Evolutionary conservation across 2,329 filamentous ascomycete genomes (phyloP).

Genomic region (Penicillium oxalicum): DNA sequence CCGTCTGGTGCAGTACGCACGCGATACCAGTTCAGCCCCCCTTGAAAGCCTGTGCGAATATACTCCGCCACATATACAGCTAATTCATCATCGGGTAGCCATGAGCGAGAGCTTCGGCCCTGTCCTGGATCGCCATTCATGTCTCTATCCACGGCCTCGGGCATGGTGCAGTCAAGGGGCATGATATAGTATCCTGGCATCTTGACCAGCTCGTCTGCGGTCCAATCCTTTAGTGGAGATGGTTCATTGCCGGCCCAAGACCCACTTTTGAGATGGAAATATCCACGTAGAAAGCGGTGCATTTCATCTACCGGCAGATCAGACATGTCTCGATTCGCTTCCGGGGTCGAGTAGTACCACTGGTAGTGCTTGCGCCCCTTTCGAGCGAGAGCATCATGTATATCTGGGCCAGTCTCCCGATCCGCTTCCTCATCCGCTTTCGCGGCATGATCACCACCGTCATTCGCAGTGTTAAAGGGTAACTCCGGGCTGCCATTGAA

Average conservation of each 20-base stretch:
- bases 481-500: conserved; percentile 51
- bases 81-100: conserved; percentile 56
- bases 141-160: conserved; percentile 49
- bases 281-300: conserved; percentile 57
- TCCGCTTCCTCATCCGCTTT: conserved; percentile 11
- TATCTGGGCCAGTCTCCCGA: conserved; percentile 34
- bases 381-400: conserved; percentile 52
- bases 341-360: conserved; percentile 47
- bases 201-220: conserved; percentile 50
- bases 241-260: conserved; percentile 54
- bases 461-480: conserved; percentile 44
- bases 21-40: conserved; percentile 63
- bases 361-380: conserved; percentile 63
- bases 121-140: conserved; percentile 47
- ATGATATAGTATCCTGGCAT: conserved; percentile 67
- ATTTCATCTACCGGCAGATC: conserved; percentile 43
- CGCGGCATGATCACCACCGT: conserved; percentile 5
- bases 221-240: conserved; percentile 50
- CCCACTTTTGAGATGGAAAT: conserved; percentile 63
- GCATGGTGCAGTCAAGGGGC: conserved; percentile 54
- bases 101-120: conserved; percentile 38
- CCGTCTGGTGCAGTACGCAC: conserved; percentile 49
- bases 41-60: conserved; percentile 58
- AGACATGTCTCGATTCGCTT: conserved; percentile 35
- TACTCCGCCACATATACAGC: conserved; percentile 57